A percentile compares a stretch with the other conserved stretches of the same genome.
Conservation (phyloP, 768 basidiomycete genomes). For the Rhodocollybia butyracea region DNA sequence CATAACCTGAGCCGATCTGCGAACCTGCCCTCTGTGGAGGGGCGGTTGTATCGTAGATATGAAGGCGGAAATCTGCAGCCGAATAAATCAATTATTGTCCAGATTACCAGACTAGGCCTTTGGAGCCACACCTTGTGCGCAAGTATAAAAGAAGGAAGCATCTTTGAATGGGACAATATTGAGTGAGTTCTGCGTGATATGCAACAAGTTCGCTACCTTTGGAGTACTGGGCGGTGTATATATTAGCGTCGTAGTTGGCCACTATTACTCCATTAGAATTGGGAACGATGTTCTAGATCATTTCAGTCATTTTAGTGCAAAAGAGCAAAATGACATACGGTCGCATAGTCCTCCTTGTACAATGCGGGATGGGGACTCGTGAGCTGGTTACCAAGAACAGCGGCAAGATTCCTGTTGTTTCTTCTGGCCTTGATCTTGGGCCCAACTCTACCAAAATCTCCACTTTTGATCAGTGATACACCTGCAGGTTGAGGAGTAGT, state of each 20-base stretch:
- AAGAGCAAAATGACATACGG: constrained; percentile 37
- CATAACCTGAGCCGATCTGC: constrained; percentile 3
- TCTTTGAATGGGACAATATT: constrained; percentile 39
- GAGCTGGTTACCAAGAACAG: constrained; percentile 41
- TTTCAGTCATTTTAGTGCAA: background rate
- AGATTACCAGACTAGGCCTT: background rate
- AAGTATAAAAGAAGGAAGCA: constrained; percentile 92
- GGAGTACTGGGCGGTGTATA: constrained; percentile 86
- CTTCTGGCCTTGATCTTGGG: constrained; percentile 43
- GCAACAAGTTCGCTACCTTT: constrained; percentile 39
- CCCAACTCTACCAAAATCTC: constrained; percentile 74
- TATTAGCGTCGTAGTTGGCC: constrained; percentile 65
- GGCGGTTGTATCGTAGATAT: constrained; percentile 79
- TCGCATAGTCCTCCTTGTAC: constrained; percentile 51
- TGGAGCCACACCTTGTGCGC: constrained; percentile 61
- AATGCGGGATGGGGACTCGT: constrained; percentile 26
- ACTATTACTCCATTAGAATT: constrained; percentile 82
- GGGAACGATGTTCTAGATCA: constrained; percentile 62
- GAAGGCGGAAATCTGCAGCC: constrained; percentile 79
- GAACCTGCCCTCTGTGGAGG: constrained; percentile 28
- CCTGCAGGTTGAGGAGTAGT: constrained; percentile 65
- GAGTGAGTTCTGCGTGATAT: background rate
- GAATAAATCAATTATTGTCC: too few relatives aligned
- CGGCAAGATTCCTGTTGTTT: constrained; percentile 46
- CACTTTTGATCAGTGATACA: constrained; percentile 61